Conservation (phyloP, 805 yeast species). For the Vanderwaltozyma verrucispora region DNA sequence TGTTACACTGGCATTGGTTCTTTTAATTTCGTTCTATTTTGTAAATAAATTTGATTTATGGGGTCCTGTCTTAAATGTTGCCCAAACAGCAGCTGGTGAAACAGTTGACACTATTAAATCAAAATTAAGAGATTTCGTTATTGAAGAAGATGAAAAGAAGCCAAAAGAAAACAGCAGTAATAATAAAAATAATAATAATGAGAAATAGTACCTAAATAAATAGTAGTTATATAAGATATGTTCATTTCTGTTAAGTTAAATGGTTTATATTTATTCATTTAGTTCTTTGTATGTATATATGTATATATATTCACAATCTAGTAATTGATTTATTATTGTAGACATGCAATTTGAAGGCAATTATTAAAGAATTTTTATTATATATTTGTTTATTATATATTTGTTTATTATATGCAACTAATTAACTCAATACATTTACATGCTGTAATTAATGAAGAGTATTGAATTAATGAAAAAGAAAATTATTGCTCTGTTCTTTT, state of each 20-base stretch:
- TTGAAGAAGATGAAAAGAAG: conserved; percentile 36
- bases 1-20: conserved; percentile 48
- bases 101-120: conserved; percentile 44
- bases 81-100: conserved; percentile 47
- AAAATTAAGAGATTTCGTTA: conserved; percentile 46
- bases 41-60: conserved; percentile 63
- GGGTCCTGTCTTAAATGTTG: conserved; percentile 61
- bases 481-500: not conserved
- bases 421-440: no score
- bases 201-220: not conserved
- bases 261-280: no score
- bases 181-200: not conserved
- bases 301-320: no score
- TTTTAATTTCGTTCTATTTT: conserved; percentile 53
- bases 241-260: no score
- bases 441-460: no score
- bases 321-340: no score
- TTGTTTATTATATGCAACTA: no score
- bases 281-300: no score
- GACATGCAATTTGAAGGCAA: no score
- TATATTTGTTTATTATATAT: no score
- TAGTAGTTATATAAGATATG: not conserved
- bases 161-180: not conserved
- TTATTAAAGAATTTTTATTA: no score
- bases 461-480: no score